These are phyloP conservation scores for Mycena haematopus DNA, from an alignment of 768 basidiomycete genomes.

Conservation along the genomic window DNA sequence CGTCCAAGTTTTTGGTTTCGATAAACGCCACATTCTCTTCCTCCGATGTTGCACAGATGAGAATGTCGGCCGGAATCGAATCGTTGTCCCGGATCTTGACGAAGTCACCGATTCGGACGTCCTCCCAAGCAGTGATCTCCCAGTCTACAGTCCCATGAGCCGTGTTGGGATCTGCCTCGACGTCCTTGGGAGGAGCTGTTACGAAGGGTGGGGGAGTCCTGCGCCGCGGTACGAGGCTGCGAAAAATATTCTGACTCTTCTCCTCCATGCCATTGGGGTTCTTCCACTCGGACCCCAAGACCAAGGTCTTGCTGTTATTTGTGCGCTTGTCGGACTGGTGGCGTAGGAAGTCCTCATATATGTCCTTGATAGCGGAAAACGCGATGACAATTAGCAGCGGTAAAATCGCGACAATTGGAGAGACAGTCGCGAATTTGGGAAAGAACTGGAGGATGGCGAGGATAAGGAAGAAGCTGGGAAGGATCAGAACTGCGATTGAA, in stretches of 20 bases:
- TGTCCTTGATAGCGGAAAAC: slow-evolving; percentile 93
- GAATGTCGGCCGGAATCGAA: slow-evolving; percentile 72
- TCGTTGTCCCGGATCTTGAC: slow-evolving; percentile 75
- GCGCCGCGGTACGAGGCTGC: slow-evolving; percentile 50
- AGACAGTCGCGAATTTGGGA: slow-evolving; percentile 88
- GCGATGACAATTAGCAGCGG: slow-evolving; percentile 87
- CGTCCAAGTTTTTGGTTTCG: slow-evolving; percentile 97
- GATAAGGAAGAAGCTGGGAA: slow-evolving; percentile 41
- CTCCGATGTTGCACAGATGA: slow-evolving; percentile 76
- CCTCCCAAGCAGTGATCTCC: slow-evolving; percentile 79
- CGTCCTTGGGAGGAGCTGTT: slow-evolving; percentile 21
- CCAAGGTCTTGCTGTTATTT: slow-evolving; percentile 75
- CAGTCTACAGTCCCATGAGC: slow-evolving; percentile 45
- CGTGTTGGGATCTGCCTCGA: slow-evolving; percentile 35
- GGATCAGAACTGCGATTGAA: slow-evolving; percentile 15
- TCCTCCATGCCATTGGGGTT: slow-evolving; percentile 75
- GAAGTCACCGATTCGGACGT: slow-evolving; percentile 89
- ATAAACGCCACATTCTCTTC: slow-evolving; percentile 91
- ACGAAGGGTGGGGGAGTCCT: slow-evolving; percentile 7
- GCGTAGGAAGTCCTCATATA: slow-evolving; percentile 95
- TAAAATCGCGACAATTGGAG: slow-evolving; percentile 89
- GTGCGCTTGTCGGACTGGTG: slow-evolving; percentile 91
- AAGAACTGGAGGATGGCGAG: slow-evolving; percentile 43
- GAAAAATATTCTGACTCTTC: slow-evolving; percentile 86
- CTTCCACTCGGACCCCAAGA: slow-evolving; percentile 66